Evolutionary conservation across 1,139 yeast genomes (phyloP), one percentile per base, ranked within the genome.

Genomic region (Saccharomyces uvarum): DNA sequence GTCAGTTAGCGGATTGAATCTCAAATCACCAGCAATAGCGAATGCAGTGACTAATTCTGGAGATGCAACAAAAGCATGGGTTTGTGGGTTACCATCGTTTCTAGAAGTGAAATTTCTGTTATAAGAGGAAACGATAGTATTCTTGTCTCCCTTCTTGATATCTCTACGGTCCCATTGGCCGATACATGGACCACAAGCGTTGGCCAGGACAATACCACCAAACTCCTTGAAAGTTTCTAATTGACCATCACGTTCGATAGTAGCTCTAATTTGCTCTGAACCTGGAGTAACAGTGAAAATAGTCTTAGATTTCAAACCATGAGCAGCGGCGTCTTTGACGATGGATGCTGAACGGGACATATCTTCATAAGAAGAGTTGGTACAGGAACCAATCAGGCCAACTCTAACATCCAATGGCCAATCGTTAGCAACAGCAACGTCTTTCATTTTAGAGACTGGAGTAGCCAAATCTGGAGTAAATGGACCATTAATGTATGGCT

Each of bases 111-210:
- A 93, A 81, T 93, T 93, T 86, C 98, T 89, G 93, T 93, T 93
- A 87, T 88, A 93, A 64, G 98, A 91, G 44, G 98, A 88, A 65
- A 93, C 96, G 79, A 93, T 93, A 67, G 99, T 88, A 85, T 91
- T 91, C 83, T 88, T 89, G 74, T 89, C 97, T 77, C 97, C 97
- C 84, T 90, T 93, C 81, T 88, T 82, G 74, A 91, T 83, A 74
- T 93, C 98, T 73, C 83, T 90, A 81, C 99, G 88, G 75, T 93
- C 98, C 99, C 99, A 93, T 82, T 93, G 99, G 75, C 99, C 99
- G 72, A 93, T 93, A 83, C 99, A 91, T 75, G 99, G 99, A 75
- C 99, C 99, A 82, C 99, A 91, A 61, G 99, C 99, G 74, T 93
- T 93, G 64, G 99, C 98, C 75, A 93, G 81, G 60, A 93, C 97